Conservation (phyloP, 2,329 filamentous ascomycete species). For the Calonectria honghensis region DNA sequence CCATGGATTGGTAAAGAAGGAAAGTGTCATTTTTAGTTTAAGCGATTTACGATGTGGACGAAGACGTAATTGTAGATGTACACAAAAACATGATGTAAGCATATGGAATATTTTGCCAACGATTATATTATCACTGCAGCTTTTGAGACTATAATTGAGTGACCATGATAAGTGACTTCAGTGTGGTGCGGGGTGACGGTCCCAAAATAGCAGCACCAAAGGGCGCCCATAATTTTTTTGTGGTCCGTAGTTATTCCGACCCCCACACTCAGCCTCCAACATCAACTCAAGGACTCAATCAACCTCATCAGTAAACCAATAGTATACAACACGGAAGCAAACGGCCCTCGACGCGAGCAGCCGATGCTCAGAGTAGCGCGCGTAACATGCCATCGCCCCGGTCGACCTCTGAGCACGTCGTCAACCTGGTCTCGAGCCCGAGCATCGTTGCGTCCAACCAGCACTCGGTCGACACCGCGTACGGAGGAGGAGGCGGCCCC, state of each 20-base stretch:
- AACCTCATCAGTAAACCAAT: neutral
- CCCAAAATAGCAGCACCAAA: neutral
- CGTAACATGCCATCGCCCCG: conserved; percentile 30
- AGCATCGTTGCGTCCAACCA: conserved; percentile 28
- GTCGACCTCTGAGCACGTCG: conserved; percentile 11
- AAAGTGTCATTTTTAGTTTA: neutral
- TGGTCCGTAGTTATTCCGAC: conserved; percentile 3
- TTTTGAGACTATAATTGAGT: no score
- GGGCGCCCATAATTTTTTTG: neutral
- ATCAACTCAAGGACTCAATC: neutral
- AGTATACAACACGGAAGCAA: neutral
- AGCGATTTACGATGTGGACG: conserved; percentile 5
- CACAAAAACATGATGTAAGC: neutral
- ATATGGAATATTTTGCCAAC: neutral
- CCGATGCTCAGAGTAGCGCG: conserved; percentile 2
- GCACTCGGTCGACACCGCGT: conserved; percentile 6
- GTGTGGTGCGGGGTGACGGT: neutral
- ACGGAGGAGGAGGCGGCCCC: conserved; percentile 1
- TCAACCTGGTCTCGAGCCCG: conserved; percentile 26
- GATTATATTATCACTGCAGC: neutral
- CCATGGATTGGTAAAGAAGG: conserved; percentile 17
- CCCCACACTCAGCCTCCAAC: neutral
- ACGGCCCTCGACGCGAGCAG: neutral
- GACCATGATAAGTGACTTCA: neutral
- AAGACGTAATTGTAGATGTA: conserved; percentile 6